Percentiles rank a stretch among this genome's conserved stretches.
Conservation (phyloP, 306 rosid genomes). For the Macrotyloma uniflorum region DNA sequence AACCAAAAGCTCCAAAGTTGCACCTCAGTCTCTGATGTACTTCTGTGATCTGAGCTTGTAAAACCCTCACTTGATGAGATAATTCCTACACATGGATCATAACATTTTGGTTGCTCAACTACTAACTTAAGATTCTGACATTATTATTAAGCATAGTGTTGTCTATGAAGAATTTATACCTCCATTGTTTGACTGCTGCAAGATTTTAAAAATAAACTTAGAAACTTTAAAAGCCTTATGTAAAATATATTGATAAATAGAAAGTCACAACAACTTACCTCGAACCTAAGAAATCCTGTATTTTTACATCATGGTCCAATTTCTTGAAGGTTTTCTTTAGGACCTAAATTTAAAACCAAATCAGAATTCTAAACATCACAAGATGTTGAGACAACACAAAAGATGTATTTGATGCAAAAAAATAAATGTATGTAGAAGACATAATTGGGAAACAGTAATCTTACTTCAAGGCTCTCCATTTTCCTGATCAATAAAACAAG, state of each 20-base stretch:
- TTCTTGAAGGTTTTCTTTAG: slow-evolving; percentile 86
- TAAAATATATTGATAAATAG: slow-evolving; percentile 30
- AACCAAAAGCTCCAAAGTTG: slow-evolving; percentile 69
- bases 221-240: slow-evolving; percentile 31
- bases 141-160: slow-evolving; percentile 19
- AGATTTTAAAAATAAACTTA: slow-evolving; percentile 36
- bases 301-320: slow-evolving; percentile 76
- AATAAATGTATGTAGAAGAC: slow-evolving; percentile 5
- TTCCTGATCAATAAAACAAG: slow-evolving; percentile 60
- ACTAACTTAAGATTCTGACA: slow-evolving; percentile 35
- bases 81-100: slow-evolving; percentile 57
- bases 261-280: slow-evolving; percentile 48
- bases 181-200: slow-evolving; percentile 70
- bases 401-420: slow-evolving; percentile 13
- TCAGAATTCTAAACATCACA: slow-evolving; percentile 17
- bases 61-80: slow-evolving; percentile 47
- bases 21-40: slow-evolving; percentile 83
- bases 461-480: slow-evolving; percentile 86
- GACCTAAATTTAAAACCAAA: slow-evolving; percentile 57
- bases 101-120: slow-evolving; percentile 27
- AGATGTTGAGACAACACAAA: background rate
- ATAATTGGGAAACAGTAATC: slow-evolving; percentile 39
- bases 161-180: slow-evolving; percentile 50
- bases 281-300: slow-evolving; percentile 68
- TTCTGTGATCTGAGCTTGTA: slow-evolving; percentile 61